Percentiles rank a stretch among this genome's conserved stretches.
These are phyloP conservation scores for Ascoidea asiatica DNA, from an alignment of 805 yeast genomes.

Conservation along the genomic window DNA sequence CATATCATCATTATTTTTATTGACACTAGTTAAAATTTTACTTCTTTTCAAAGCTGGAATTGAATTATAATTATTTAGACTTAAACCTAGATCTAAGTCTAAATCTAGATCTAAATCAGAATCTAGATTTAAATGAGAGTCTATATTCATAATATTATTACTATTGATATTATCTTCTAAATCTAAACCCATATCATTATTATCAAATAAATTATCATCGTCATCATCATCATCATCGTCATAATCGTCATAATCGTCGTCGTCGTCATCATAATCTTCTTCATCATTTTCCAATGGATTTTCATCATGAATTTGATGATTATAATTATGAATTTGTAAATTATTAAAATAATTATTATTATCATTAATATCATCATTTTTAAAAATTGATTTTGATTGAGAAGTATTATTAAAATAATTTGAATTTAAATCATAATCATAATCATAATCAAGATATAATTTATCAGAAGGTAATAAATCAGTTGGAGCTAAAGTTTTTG, in stretches of 20 bases:
- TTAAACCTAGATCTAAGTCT: not conserved
- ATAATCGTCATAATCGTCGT: slow-evolving; percentile 23
- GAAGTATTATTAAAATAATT: no score
- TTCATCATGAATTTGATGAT: slow-evolving; percentile 4
- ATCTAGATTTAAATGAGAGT: not conserved
- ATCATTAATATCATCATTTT: slow-evolving; percentile 1
- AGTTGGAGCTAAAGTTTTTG: not conserved
- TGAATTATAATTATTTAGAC: not conserved
- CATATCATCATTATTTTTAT: not conserved
- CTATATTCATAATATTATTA: not conserved
- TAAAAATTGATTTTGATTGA: not conserved
- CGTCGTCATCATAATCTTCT: slow-evolving; percentile 20
- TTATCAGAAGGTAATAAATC: not conserved
- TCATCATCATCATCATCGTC: slow-evolving; percentile 7
- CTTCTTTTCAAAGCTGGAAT: not conserved
- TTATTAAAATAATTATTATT: not conserved
- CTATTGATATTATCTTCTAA: no score
- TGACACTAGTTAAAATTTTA: no score
- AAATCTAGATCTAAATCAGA: not conserved
- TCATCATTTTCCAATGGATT: slow-evolving; percentile 8
- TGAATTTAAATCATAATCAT: not conserved
- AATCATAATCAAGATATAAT: no score
- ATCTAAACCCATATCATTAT: no score
- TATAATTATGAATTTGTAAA: slow-evolving; percentile 1
- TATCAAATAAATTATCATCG: slow-evolving; percentile 4